phyloP scores from a whole-genome alignment of 2,329 filamentous ascomycete species.

The Ceratocystis albifundus region DNA sequence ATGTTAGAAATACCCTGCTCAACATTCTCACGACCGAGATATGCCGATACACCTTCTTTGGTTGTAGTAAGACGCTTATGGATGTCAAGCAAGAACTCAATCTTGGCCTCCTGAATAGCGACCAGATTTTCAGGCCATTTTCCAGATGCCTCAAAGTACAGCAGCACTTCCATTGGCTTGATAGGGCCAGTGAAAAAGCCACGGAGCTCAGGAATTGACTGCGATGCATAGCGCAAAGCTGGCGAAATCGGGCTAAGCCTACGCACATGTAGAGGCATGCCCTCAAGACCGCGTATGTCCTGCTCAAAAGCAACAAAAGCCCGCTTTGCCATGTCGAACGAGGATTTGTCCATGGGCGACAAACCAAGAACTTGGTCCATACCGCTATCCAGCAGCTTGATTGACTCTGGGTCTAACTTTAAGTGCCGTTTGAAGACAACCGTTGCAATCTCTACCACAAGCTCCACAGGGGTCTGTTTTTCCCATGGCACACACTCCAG shows the following conservation, averaged over 20 bases:
- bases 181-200: constrained; percentile 22
- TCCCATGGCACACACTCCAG: constrained; percentile 84
- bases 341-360: constrained; percentile 38
- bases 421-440: constrained; percentile 63
- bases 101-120: constrained; percentile 86
- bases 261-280: constrained; percentile 75
- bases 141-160: constrained; percentile 87
- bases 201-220: constrained; percentile 37
- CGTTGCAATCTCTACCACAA: constrained; percentile 68
- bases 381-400: constrained; percentile 41
- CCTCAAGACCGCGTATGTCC: constrained; percentile 64
- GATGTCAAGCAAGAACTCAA: constrained; percentile 74
- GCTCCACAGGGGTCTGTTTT: constrained; percentile 48
- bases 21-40: constrained; percentile 71
- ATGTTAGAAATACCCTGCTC: constrained; percentile 59
- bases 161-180: constrained; percentile 59
- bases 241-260: constrained; percentile 64
- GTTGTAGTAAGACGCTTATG: constrained; percentile 55
- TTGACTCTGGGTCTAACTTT: constrained; percentile 43
- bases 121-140: constrained; percentile 87
- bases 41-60: constrained; percentile 50
- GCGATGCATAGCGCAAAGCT: constrained; percentile 61
- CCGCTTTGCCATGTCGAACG: constrained; percentile 58
- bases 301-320: constrained; percentile 63
- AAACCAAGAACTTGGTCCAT: constrained; percentile 40